Evolutionary conservation across 2,329 filamentous ascomycete species (phyloP), one percentile per base, ranked within the genome.

Genomic region (Amesomyces nigricolor): DNA sequence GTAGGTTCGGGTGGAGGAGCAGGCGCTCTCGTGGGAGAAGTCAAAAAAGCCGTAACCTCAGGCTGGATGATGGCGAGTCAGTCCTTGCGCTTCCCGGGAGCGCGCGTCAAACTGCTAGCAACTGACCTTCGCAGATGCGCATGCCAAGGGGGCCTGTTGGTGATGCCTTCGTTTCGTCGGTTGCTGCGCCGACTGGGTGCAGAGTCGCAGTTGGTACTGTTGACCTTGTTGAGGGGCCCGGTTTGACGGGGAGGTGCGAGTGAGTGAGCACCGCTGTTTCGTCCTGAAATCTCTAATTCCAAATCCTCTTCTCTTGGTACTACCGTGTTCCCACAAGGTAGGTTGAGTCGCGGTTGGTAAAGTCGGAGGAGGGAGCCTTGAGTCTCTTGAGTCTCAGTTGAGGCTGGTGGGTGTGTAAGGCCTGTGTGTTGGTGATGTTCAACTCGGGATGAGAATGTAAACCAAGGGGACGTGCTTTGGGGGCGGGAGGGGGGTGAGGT

Each of bases 101-200:
- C 22, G 48, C 56, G 19, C 55, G 48, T 43, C 39, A 16, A 19
- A 17, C 26, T 37, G 46, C 47, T 48, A 19, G 32, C 40, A 39
- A 62, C 62, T 63, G 32, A 64, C 62, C 61, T 62, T 52, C 53
- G 37, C 54, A 56, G 57, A 62, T 61, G 53, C 57, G 45, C 51
- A 50, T 55, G 17, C 49, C 29, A 50, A 47, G 16, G 14, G 44
- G 9, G n/a, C 29, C 22, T 19, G 29, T 42, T 26, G 22, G 30
- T 29, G 38, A 17, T 5, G 19, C 29, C 6, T 37, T 42, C 37
- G 45, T 43, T 38, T 10, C n/a, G 37, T 14, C 14, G 11, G 11
- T 4, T 9, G n/a, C 37, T 19, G 51, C 14, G 43, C 51, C 51
- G n/a, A 47, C 35, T 19, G 19, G 14, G 37, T 44, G 46, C 40